Evolutionary conservation across 495 filamentous ascomycete species (phyloP), one percentile per base, ranked within the genome.

Genomic region (Podospora sp.): DNA sequence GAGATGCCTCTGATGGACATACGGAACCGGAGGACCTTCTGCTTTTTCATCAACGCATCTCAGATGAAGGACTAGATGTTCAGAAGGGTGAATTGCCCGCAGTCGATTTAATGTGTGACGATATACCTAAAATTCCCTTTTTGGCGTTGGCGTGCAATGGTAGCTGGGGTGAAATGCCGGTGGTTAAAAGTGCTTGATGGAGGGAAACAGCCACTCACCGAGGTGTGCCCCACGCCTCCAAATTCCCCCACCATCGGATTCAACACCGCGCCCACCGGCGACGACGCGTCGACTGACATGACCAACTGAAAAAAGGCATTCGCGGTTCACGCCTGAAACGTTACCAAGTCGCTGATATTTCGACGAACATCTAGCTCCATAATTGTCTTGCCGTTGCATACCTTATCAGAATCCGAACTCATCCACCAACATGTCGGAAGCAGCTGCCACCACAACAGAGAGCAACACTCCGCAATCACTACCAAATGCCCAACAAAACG

Each of bases 401-500:
- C 52, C 5, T n/a, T 22, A 22, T 2, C 8, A 21, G 57, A 52
- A 53, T 56, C 56, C 67, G 16, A 69, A 60, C n/a, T 25, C 62
- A 33, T 35, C 21, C 60, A 55, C 20, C 58, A 50, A 16, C 21
- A 59, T 14, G 40, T 49, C 55, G 33, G 63, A 33, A 26, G 49
- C 56, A 46, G n/a, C 58, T 60, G 16, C 53, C 14, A 33, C 11
- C 25, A 36, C 46, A 36, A 46, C n/a, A 25, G 14, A 18, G 16
- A 27, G 20, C 36, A 9, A 52, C 16, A 9, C 62, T 26, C 24
- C 33, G 20, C 65, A 60, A 68, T 36, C 46, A 18, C 67, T 20
- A 58, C 26, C 61, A 63, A 33, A 29, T 50, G 63, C 50, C 50
- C 29, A 66, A 46, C 68, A 69, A 46, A 56, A 65, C 26, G 69